These are phyloP conservation scores for Metschnikowia borealis DNA, from an alignment of 805 yeast genomes.

Conservation along the genomic window DNA sequence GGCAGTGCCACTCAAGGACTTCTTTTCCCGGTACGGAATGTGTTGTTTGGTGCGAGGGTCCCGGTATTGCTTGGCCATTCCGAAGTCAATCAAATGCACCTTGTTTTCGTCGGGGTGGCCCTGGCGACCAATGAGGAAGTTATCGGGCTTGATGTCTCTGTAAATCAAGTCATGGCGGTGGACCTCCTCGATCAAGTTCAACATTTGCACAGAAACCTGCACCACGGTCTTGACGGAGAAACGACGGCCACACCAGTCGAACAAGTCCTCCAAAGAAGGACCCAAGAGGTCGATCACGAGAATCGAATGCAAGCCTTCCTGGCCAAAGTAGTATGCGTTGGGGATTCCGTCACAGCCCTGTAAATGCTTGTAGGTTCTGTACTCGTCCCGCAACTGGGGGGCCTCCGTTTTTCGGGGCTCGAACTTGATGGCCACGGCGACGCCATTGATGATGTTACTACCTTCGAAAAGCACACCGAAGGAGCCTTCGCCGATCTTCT, in stretches of 20 bases:
- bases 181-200: conserved; percentile 62
- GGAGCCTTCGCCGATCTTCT: conserved; percentile 84
- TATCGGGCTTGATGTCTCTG: conserved; percentile 82
- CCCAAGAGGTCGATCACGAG: conserved; percentile 73
- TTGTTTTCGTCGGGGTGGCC: conserved; percentile 58
- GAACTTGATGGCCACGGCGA: conserved; percentile 72
- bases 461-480: conserved; percentile 86
- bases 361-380: conserved; percentile 69
- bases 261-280: conserved; percentile 77
- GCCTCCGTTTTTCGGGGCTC: conserved; percentile 80
- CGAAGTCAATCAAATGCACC: conserved; percentile 75
- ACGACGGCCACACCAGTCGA: conserved; percentile 83
- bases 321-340: conserved; percentile 81
- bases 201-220: conserved; percentile 75
- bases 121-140: conserved; percentile 67
- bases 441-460: conserved; percentile 61
- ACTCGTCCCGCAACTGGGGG: conserved; percentile 79
- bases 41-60: conserved; percentile 78
- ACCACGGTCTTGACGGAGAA: conserved; percentile 71
- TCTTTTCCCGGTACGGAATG: conserved; percentile 90
- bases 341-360: conserved; percentile 72
- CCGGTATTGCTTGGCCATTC: conserved; percentile 83
- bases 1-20: conserved; percentile 95
- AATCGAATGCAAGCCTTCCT: conserved; percentile 77
- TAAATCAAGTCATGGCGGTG: conserved; percentile 76